Base-by-base conservation (phyloP, 2,329 filamentous ascomycete species). In the Alternaria panax region DNA sequence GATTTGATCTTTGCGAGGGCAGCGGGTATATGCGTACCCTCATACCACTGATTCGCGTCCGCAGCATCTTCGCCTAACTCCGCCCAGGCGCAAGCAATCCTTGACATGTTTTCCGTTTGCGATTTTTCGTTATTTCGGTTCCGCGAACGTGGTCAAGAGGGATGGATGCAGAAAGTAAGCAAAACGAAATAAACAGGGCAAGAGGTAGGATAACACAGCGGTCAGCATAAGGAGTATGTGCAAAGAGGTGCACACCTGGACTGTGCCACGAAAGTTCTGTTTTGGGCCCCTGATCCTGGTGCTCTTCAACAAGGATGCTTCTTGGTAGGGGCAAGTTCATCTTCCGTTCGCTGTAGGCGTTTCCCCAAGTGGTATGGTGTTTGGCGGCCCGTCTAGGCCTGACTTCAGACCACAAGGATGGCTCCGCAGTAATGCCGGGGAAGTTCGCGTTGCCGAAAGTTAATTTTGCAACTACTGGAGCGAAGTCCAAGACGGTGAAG, bases 71-170 rank as follows among this genome's bases (percentile, higher is more conserved):
- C 56, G 42, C 36, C 45, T 16, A 67, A 28, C 12, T 65, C 63
- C 25, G 56, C 51, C 62, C 62, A 65, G 22, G 61, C 51, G 27
- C 51, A 54, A n/a, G 62, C 59, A 40, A 66, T 47, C 42, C 57
- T 65, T 1, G 64, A 57, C 62, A 65, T 66, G 30, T 32, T 61
- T 34, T 42, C 20, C 24, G 9, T 25, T 18, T 41, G 12, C 14
- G 34, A 14, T 22, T 11, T 5, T 22, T 43, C 7, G 25, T 53
- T 12, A 7, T n/a, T 32, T 25, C 12, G 36, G 18, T 50, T 25
- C 43, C 16, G 51, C 18, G 43, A 40, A 38, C 11, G 45, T 59
- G 36, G 36, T 7, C 11, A 30, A 34, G 34, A 30, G 16, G 18
- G 18, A n/a, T 25, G n/a, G 22, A 32, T 22, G 4, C 18, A 41